Conservation (phyloP, 2,329 filamentous ascomycete species). For the Fusarium sp. region DNA sequence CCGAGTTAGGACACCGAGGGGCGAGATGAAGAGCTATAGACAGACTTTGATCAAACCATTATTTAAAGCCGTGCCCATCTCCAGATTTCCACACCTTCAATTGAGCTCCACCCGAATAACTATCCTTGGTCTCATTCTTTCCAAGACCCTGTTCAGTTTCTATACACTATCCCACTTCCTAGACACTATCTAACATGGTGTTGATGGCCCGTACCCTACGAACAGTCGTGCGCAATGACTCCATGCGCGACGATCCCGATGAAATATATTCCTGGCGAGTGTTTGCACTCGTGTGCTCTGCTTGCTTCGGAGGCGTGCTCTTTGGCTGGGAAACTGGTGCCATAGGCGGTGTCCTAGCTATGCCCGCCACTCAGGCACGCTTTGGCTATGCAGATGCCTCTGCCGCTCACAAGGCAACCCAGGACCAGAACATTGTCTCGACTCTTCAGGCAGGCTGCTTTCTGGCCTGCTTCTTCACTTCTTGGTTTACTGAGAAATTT, state of each 20-base stretch:
- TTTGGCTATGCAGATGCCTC: constrained; percentile 51
- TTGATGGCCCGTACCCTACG: constrained; percentile 61
- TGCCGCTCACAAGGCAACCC: constrained; percentile 60
- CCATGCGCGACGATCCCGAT: constrained; percentile 78
- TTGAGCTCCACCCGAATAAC: too few relatives aligned
- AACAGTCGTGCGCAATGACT: constrained; percentile 76
- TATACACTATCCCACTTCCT: too few relatives aligned
- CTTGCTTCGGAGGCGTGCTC: constrained; percentile 76
- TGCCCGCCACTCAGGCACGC: constrained; percentile 68
- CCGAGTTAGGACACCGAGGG: too few relatives aligned
- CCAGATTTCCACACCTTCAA: too few relatives aligned
- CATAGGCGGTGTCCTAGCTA: constrained; percentile 76
- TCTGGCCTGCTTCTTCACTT: constrained; percentile 71
- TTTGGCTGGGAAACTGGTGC: constrained; percentile 71
- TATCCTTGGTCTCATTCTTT: too few relatives aligned
- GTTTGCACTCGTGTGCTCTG: constrained; percentile 72
- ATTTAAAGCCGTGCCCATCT: too few relatives aligned
- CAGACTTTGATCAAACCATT: too few relatives aligned
- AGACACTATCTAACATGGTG: too few relatives aligned
- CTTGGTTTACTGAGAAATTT: constrained; percentile 66
- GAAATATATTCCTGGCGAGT: constrained; percentile 80
- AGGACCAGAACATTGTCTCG: constrained; percentile 77
- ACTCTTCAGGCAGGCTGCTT: constrained; percentile 79
- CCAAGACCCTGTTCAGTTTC: too few relatives aligned
- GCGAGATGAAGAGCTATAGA: too few relatives aligned